Base-by-base conservation (phyloP, 2,329 filamentous ascomycete genomes). In the Calonectria leucothoes region DNA sequence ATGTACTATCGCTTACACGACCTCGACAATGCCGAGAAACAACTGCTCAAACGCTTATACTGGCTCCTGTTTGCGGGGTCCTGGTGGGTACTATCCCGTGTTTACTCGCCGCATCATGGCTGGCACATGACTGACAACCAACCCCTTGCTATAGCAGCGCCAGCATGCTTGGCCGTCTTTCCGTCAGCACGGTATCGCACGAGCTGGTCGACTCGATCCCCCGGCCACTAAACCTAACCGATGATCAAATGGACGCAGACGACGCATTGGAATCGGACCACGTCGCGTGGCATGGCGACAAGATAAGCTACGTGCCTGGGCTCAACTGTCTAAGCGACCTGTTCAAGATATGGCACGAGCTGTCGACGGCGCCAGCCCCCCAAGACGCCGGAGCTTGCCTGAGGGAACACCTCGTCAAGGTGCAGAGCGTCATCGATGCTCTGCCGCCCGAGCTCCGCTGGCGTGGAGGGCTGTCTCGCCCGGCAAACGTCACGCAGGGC, bases 371-470 rank as follows among this genome's bases (percentile, higher is more conserved):
- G 0, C 55, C 77, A 5, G 66, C 70, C 0, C 45, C 69, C 51
- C 49, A 3, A 1, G 49, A 79, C 65, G 52, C 76, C 69, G 27
- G 69, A 57, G 33, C 33, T 35, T 49, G 66, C 35, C 74, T 78
- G 27, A 31, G 8, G 10, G 51, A n/a, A 12, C 72, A 74, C 35
- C 66, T 83, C 2, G 31, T 20, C 4, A 77, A 73, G 6, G 71
- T 84, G 4, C 82, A 84, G 63, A 66, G 67, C 0, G 79, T 83
- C 3, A 72, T 84, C 7, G 82, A 85, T 51, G 66, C 61, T 20
- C 80, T 85, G 0, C 82, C 82, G 0, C 81, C 82, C 0, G 81
- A 84, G 42, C 74, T 85, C 1, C 78, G 82, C 6, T 85, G 84
- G 84, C 78, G 83, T 0, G 83, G 83, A 3, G 83, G 84, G 0